Conservation (phyloP, 805 yeast genomes). For the Candida coleopterorum region DNA sequence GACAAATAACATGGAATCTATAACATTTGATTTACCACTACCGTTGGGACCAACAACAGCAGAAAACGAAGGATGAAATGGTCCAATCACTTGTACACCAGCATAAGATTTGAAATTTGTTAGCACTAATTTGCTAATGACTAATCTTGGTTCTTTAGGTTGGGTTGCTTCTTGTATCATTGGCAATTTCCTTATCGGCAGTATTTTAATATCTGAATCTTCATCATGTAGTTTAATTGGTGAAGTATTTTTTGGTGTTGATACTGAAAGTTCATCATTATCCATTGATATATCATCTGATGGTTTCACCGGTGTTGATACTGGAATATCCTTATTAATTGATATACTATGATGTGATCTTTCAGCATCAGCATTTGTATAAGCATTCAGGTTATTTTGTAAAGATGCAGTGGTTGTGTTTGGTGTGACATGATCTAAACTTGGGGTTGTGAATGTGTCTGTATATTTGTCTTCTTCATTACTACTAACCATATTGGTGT, state of each 20-base stretch:
- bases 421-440: background rate
- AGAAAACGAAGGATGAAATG: conserved; percentile 87
- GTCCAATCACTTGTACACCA: conserved; percentile 89
- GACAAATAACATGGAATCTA: conserved; percentile 92
- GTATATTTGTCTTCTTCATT: background rate
- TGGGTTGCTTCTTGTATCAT: background rate
- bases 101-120: conserved; percentile 94
- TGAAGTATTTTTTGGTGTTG: conserved; percentile 1
- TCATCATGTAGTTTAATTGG: background rate
- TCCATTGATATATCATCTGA: too few species aligned
- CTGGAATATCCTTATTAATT: too few species aligned
- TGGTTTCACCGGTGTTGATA: too few species aligned
- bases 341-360: background rate
- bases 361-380: conserved; percentile 8
- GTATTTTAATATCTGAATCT: background rate
- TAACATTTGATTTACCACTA: conserved; percentile 95
- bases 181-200: conserved; percentile 3
- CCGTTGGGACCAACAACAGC: conserved; percentile 99
- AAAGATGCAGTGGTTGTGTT: too few species aligned
- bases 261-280: background rate
- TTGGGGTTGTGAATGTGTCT: background rate
- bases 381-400: conserved; percentile 8
- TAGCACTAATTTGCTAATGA: conserved; percentile 67
- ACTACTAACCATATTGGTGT: background rate
- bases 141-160: conserved; percentile 52